Evolutionary conservation across 1,139 yeast genomes (phyloP), one percentile per base, ranked within the genome.

Genomic region (Scheffersomyces illinoinensis): DNA sequence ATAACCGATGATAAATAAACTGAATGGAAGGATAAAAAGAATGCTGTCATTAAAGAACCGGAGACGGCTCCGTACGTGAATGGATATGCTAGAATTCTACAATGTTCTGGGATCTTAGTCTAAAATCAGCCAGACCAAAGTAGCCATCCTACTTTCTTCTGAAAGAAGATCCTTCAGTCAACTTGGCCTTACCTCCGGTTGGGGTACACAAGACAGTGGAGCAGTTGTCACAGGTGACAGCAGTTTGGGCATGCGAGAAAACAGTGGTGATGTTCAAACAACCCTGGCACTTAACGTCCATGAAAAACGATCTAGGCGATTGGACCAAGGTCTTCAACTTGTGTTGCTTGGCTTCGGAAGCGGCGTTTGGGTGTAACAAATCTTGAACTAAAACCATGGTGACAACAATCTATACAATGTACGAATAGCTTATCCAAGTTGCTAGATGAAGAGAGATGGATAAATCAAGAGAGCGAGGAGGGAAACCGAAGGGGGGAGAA

Each of bases 201-300:
- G 99, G 99, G 77, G 96, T 91, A 85, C 98, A 93, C 77, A 95
- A 91, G 69, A 95, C 98, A 70, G 97, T 93, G 72, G 98, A 90
- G 84, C 99, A 95, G 67, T 96, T 89, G 77, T 96, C 98, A 86
- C 99, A 95, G 76, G 98, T 90, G 78, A 95, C 98, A 73, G 97
- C 98, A 72, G 98, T 95, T 87, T 95, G 99, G 68, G 99, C 98
- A 84, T 95, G 99, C 70, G 98, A 93, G 90, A 95, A 95, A 71
- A 95, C 98, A 70, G 98, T 95, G 82, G 99, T 93, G 86, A 95
- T 95, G 88, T 90, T 91, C 79, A 93, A 87, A 85, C 99, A 95
- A 73, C 98, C 98, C 82, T 96, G 98, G 85, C 98, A 93, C 85
- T 93, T 93, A 73, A 95, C 98, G 77, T 95, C 99, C 97, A 95